Evolutionary conservation across 305 asterid genomes (phyloP).

Genomic region (Lippia alba): DNA sequence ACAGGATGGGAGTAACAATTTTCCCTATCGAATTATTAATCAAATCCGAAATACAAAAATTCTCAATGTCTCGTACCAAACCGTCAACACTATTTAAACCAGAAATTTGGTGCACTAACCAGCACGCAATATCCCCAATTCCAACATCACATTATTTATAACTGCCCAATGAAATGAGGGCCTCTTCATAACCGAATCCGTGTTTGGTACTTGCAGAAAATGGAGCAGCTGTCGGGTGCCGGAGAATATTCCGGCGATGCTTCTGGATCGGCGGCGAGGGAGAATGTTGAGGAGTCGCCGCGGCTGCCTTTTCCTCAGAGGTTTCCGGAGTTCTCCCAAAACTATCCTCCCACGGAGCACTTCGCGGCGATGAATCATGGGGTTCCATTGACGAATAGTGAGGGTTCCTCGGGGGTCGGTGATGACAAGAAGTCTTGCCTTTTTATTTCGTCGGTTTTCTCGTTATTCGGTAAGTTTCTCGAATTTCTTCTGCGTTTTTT

Average conservation of each 20-base stretch:
- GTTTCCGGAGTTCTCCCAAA: constrained; percentile 37
- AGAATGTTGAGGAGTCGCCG: constrained; percentile 47
- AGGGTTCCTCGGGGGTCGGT: constrained; percentile 27
- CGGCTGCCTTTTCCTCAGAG: constrained; percentile 58
- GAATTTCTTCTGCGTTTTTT: neutral
- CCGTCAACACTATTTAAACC: no score
- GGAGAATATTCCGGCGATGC: constrained; percentile 40
- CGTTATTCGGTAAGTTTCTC: constrained; percentile 58
- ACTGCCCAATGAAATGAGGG: constrained; percentile 20
- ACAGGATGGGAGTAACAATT: no score
- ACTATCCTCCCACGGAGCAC: constrained; percentile 34
- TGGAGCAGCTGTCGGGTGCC: constrained; percentile 42
- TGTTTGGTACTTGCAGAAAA: constrained; percentile 6
- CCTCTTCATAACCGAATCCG: constrained; percentile 9
- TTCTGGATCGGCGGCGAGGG: constrained; percentile 41
- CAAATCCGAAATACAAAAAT: no score
- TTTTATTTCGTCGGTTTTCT: constrained; percentile 53
- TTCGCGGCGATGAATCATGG: constrained; percentile 34
- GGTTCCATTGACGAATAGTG: constrained; percentile 24
- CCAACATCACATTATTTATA: neutral
- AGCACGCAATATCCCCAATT: neutral
- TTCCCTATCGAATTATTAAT: no score
- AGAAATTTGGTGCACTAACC: neutral
- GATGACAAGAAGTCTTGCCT: constrained; percentile 63
- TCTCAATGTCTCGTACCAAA: no score